Base-by-base conservation (phyloP, 2,329 filamentous ascomycete genomes). In the Coleophoma cylindrospora region DNA sequence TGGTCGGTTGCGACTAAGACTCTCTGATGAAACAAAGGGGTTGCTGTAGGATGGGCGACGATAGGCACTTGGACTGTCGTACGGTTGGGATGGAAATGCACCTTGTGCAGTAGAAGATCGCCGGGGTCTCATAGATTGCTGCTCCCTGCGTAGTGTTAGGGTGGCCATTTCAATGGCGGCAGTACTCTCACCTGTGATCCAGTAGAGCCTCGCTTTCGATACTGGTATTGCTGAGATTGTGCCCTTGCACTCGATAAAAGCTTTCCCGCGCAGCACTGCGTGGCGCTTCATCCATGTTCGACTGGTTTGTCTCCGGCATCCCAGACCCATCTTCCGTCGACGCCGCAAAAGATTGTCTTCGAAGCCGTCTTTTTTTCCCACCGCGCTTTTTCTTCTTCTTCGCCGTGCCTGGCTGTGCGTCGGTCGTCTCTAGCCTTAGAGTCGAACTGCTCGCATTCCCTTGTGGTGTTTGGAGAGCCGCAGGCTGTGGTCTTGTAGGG, bases 201-300 rank as follows among this genome's bases (percentile, higher is more conserved):
- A 97, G 73, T 58, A 97, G 72, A 8, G 82, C 85, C 64, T 95
- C 86, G 66, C 91, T 96, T 58, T 96, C 92, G 55, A 97, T 73
- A 67, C 92, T 97, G 1, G 88, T 91, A 60, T 79, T 84, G 70
- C 92, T 97, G 55, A 84, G 64, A 64, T 87, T 89, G 41, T 72
- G 69, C 8, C 73, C 64, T 47, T 72, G 68, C 51, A 76, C 64
- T 57, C 72, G 66, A 63, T 80, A 80, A 64, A 81, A 76, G 43
- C 68, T 71, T 6, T 56, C 57, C 45, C 61, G 57, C 15, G 58
- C 57, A 50, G 56, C 59, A 54, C 51, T 62, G 49, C 58, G 54
- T 47, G 50, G 38, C 15, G 50, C 47, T 56, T 58, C 47, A 45
- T 55, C 40, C 66, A 70, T 49, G 71, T 72, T 57, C 19, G 52